Evolutionary conservation across 768 basidiomycete species (phyloP), one percentile per base, ranked within the genome.

Genomic region (Rickenella mellea): DNA sequence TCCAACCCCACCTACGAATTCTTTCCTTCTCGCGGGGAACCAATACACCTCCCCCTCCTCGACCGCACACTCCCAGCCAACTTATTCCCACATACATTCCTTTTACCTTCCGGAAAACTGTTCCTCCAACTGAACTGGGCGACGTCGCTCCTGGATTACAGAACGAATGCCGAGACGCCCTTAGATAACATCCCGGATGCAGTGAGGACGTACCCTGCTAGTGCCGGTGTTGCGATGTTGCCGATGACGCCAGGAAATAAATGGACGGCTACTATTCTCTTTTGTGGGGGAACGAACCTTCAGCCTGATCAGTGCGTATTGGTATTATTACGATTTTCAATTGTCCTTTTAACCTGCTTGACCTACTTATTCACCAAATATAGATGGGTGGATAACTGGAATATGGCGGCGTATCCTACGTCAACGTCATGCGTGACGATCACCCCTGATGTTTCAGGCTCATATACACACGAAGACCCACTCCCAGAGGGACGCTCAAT

Each of bases 1-100:
- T 76, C 81, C 52, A 86, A 86, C 54, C 89, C 87, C 0, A 85
- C 83, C 0, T 80, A 82, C 56, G 83, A 88, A 60, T 83, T 86
- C 64, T 87, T 77, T 67, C 86, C 86, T 4, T 66, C 74, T 8
- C 66, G 59, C 46, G 76, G 72, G n/a, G 58, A 51, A 11, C 68
- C 80, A 4, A 66, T 86, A 43, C 52, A 57, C 10, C 76, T 81
- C 2, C 71, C 74, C 10, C 73, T 89, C 55, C 69, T 92, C 5
- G 56, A 69, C 44, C 71, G 67, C 39, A 80, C 83, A 2, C 74
- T 89, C 29, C 85, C 85, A 22, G 71, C 72, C 30, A 91, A 91
- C 62, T 65, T 85, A 36, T 90, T 70, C 61, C 81, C 87, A 1
- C 66, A 88, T 20, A 83, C 80, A 17, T 88, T 73, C 74, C 66